Base-by-base conservation (phyloP, 202 grass and related monocot species). In the Bolboschoenoplectus hybrid region DNA sequence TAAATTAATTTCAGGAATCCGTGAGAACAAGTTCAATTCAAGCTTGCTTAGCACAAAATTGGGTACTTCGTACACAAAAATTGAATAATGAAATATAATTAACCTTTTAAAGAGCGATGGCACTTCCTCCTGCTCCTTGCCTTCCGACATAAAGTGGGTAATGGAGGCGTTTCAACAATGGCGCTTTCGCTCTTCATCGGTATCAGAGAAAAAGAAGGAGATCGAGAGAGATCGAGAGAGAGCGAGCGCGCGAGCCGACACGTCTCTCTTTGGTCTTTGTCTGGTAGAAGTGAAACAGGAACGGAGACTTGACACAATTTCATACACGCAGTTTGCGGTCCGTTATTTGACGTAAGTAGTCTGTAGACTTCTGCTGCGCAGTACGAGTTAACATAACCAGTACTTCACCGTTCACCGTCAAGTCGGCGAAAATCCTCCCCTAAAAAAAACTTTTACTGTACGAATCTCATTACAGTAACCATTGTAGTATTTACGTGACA, bases 71-170 rank as follows among this genome's bases (percentile, higher is more conserved):
- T 56, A 78, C 6, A 56, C 26, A 7, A 71, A 6, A 69, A 69
- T 69, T 70, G 67, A 7, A 79, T 17, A 63, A n/a, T 81, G n/a
- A 81, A 41, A 81, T 41, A n/a, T n/a, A 58, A 6, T 43, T 60
- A 58, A 81, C 81, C 81, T 83, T 51, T 36, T 13, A 70, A 39
- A n/a, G 63, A 83, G 44, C 44, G 81, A 56, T 17, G 9, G 46
- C 45, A 55, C 9, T 83, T 64, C 45, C 81, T 34, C 35, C 65
- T 47, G 47, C 81, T 83, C 26, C 81, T 67, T 14, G 81, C 45
- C 81, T 67, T 83, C 12, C 61, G 57, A 53, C 63, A 68, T 6
- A 44, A 51, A 83, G 39, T 50, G 38, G 62, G 81, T 16, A 67
- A 26, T 0, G 65, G 14, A 49, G 49, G 41, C 12, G 83, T n/a